Base-by-base conservation (phyloP, 176 grass and related monocot genomes). In the Stipa capillata region DNA sequence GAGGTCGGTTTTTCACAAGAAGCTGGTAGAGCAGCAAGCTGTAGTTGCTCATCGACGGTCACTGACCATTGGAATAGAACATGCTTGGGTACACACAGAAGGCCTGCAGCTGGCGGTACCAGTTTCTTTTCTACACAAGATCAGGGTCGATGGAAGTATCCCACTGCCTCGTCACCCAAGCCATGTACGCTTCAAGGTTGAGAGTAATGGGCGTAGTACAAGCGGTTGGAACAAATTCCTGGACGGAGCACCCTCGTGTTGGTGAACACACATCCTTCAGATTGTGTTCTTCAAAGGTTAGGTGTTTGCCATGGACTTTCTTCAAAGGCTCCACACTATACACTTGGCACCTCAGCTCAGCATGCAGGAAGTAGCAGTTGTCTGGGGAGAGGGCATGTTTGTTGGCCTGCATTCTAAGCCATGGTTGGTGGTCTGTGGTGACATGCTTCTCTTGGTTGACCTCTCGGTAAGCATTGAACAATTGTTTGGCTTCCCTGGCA, bases 371-470 rank as follows among this genome's bases (percentile, higher is more conserved):
- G 49, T 86, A 67, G n/a, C 76, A 80, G 39, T 57, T 64, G 9
- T 20, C 4, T 54, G 55, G 75, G 44, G 15, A 61, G 32, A 78
- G 11, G 54, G 67, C 48, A 75, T 66, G 59, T 0, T 48, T 39
- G 29, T 40, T 4, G 73, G 63, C 34, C 2, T 62, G 14, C 48
- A 23, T 29, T 25, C 10, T 17, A 69, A 77, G 40, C 82, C 50
- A 62, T 84, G 43, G 65, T 32, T 89, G 47, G 80, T 94, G 42
- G 67, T 89, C 31, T 82, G 72, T 10, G 66, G 69, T 39, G 80
- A 79, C 35, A 79, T 89, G 80, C 85, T 94, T 85, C 73, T 94
- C 32, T 39, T 84, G 82, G 50, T 75, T 43, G 25, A 75, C 28
- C n/a, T 85, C 18, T 63, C 75, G 18, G 8, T 44, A 72, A 51